Conservation (phyloP, 73 alveolate genomes). For the Uronychia setigera region DNA sequence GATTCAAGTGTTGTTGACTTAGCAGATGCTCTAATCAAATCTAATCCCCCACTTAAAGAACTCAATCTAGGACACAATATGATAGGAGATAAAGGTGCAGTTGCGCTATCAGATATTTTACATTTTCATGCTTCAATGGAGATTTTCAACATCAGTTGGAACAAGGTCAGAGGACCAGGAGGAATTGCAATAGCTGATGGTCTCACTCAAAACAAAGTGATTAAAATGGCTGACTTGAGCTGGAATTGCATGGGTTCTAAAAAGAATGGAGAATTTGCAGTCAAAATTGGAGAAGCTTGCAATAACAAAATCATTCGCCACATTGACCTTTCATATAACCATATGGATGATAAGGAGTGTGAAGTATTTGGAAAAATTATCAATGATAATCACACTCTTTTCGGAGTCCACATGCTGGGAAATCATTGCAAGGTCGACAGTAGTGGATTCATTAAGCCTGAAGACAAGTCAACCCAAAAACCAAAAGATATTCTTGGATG, state of each 20-base stretch:
- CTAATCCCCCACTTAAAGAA: slow-evolving; percentile 46
- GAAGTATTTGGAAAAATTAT: slow-evolving; percentile 53
- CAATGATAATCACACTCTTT: slow-evolving; percentile 63
- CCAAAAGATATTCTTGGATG: slow-evolving; percentile 16
- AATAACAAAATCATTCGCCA: slow-evolving; percentile 34
- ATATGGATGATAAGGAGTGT: slow-evolving; percentile 11
- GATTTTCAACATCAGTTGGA: slow-evolving; percentile 45
- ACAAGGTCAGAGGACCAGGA: slow-evolving; percentile 35
- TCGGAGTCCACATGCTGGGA: slow-evolving; percentile 76
- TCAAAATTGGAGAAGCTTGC: slow-evolving; percentile 18
- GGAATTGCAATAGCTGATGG: slow-evolving; percentile 40
- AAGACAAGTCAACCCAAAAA: slow-evolving; percentile 8
- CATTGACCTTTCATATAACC: slow-evolving; percentile 54
- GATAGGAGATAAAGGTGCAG: slow-evolving; percentile 58
- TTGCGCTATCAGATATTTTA: slow-evolving; percentile 32
- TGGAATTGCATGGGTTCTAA: slow-evolving; percentile 48
- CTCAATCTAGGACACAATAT: slow-evolving; percentile 47
- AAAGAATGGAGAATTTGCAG: slow-evolving; percentile 19
- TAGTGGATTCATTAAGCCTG: slow-evolving; percentile 65
- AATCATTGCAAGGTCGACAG: slow-evolving; percentile 74
- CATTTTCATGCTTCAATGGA: neutral
- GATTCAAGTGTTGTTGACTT: slow-evolving; percentile 17
- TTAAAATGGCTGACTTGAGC: slow-evolving; percentile 33
- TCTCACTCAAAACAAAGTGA: neutral
- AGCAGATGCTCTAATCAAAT: slow-evolving; percentile 12